Percentiles rank a stretch among this genome's conserved stretches.
Conservation (phyloP, 2,329 filamentous ascomycete genomes). For the Fusarium hostae region DNA sequence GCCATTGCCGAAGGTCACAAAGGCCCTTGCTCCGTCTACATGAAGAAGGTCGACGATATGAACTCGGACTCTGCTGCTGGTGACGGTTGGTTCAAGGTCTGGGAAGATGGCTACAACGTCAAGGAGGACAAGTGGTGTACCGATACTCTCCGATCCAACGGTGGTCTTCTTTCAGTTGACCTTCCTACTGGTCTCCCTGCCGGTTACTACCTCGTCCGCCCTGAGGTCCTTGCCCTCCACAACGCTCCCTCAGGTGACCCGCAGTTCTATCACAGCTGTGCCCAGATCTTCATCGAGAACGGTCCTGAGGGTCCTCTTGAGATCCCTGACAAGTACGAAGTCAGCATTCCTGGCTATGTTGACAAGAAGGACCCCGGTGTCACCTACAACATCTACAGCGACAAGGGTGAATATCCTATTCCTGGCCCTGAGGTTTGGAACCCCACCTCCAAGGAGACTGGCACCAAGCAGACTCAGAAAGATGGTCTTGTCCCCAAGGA, state of each 20-base stretch:
- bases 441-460: slow-evolving; percentile 46
- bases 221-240: slow-evolving; percentile 77
- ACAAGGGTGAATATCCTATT: slow-evolving; percentile 64
- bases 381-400: slow-evolving; percentile 71
- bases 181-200: slow-evolving; percentile 70
- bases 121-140: slow-evolving; percentile 72
- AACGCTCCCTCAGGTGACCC: slow-evolving; percentile 67
- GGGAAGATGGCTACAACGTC: slow-evolving; percentile 72
- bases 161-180: slow-evolving; percentile 70
- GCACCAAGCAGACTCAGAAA: slow-evolving; percentile 39
- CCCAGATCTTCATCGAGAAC: slow-evolving; percentile 72
- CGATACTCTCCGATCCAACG: slow-evolving; percentile 72
- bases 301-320: slow-evolving; percentile 58
- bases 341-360: slow-evolving; percentile 75
- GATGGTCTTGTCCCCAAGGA: slow-evolving; percentile 64
- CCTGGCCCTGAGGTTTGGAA: slow-evolving; percentile 63
- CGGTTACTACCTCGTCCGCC: slow-evolving; percentile 77
- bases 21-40: slow-evolving; percentile 78
- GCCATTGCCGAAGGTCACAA: slow-evolving; percentile 70
- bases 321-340: slow-evolving; percentile 60
- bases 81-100: slow-evolving; percentile 83
- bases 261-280: slow-evolving; percentile 80
- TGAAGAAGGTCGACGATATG: slow-evolving; percentile 74
- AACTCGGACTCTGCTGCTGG: slow-evolving; percentile 64
- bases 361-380: slow-evolving; percentile 64